Evolutionary conservation across 2,329 filamentous ascomycete genomes (phyloP), one percentile per base, ranked within the genome.

Genomic region (Hirsutella minnesotensis): DNA sequence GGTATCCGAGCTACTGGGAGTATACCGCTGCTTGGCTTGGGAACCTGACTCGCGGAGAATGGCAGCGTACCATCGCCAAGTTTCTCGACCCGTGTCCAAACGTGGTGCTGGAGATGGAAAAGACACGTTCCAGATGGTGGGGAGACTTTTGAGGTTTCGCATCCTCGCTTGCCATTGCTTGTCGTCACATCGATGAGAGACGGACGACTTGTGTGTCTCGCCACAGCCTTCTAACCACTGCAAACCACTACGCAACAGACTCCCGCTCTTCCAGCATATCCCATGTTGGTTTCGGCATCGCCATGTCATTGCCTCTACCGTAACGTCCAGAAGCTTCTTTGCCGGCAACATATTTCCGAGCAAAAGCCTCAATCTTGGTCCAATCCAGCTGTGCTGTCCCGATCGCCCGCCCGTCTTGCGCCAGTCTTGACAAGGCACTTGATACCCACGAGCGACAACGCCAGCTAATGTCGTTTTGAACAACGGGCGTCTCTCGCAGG

Each of bases 31-130:
- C 46, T 5, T 58, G 51, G 52, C 48, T 43, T 31, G 44, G 45
- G 5, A 46, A 47, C 34, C 38, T 35, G 16, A 44, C 37, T 24
- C 43, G 46, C 47, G 66, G 29, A 38, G 65, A 63, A 46, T 73
- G 66, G 64, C 48, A 53, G 44, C 42, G 54, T 3, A 27, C 49
- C 20, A 41, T 66, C 35, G 46, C 49, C 31, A 58, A 59, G 27
- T 66, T 66, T 36, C 51, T 71, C 29, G 53, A 64, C 38, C 53
- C 55, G 2, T 57, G 50, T 38, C 58, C 59, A 10, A 56, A 55
- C n/a, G n/a, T n/a, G 5, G 63, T 63, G 45, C 47, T 68, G 15
- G 52, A 53, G 42, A 68, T 68, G 65, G 66, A 70, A 42, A 48
- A 46, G 34, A 56, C 56, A 9, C 56, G 65, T 40, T 55, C 58